Conservation (phyloP, 2,329 filamentous ascomycete species). For the Sclerotinia subarctica region DNA sequence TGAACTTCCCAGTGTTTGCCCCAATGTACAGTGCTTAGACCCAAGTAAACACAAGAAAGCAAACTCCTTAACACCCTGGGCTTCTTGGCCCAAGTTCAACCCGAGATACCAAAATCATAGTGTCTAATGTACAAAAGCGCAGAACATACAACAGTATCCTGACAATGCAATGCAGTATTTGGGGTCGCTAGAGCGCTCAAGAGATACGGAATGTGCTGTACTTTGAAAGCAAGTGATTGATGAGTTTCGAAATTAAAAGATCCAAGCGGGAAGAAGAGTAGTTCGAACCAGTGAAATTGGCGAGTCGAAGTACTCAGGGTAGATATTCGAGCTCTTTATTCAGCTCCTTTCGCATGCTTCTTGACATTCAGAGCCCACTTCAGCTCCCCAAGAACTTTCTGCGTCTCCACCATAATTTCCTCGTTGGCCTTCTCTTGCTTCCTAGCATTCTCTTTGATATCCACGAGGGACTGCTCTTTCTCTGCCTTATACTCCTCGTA, state of each 20-base stretch:
- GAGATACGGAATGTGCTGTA: conserved; percentile 5
- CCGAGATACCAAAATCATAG: conserved; percentile 18
- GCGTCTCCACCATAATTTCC: conserved; percentile 54
- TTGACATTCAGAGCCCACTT: conserved; percentile 70
- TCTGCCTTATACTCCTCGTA: conserved; percentile 64
- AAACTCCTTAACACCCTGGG: conserved; percentile 15
- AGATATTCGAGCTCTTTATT: conserved; percentile 40
- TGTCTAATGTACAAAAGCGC: conserved; percentile 19
- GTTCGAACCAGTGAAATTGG: neutral
- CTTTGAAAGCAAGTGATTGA: neutral
- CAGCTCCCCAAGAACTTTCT: conserved; percentile 63
- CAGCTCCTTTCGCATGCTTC: conserved; percentile 54
- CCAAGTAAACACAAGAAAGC: conserved; percentile 10
- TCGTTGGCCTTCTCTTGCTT: conserved; percentile 61
- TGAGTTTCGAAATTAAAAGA: neutral
- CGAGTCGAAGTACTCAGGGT: neutral
- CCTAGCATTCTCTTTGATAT: conserved; percentile 57
- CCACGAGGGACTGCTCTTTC: conserved; percentile 58
- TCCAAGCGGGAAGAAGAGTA: neutral
- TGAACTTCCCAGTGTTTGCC: conserved; percentile 16
- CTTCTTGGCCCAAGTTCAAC: conserved; percentile 9
- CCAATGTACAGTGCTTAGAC: conserved; percentile 15
- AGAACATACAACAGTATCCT: conserved; percentile 21
- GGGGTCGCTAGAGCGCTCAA: neutral
- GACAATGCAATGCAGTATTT: conserved; percentile 22